Evolutionary conservation across 2,329 filamentous ascomycete species (phyloP).

Genomic region (Hypocreales sp.): DNA sequence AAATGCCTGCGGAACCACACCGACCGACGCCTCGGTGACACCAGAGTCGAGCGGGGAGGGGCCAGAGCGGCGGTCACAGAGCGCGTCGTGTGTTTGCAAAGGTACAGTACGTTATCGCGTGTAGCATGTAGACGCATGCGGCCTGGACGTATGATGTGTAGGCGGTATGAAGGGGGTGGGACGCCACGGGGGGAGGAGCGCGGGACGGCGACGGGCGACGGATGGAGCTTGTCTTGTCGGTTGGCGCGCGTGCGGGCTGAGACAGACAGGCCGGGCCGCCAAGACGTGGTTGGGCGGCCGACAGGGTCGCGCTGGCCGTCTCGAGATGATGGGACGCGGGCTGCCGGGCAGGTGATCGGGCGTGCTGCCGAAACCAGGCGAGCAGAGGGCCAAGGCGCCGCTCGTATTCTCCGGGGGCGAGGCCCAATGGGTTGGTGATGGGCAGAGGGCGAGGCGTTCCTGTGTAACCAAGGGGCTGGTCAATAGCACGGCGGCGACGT

Average conservation of each 20-base stretch:
- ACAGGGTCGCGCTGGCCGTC: slow-evolving; percentile 1
- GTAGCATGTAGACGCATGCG: not conserved
- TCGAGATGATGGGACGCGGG: slow-evolving; percentile 9
- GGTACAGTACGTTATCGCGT: too few relatives aligned
- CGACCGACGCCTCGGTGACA: slow-evolving; percentile 14
- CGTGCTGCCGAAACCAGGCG: slow-evolving; percentile 8
- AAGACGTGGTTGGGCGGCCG: slow-evolving; percentile 1
- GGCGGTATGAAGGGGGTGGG: not conserved
- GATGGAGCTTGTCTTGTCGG: slow-evolving; percentile 1
- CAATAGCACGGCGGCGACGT: slow-evolving; percentile 8
- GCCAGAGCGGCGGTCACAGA: slow-evolving; percentile 11
- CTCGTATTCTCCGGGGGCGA: slow-evolving; percentile 15
- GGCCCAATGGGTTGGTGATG: slow-evolving; percentile 11
- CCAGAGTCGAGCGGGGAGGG: slow-evolving; percentile 10
- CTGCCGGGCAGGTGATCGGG: slow-evolving; percentile 10
- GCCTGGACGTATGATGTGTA: not conserved
- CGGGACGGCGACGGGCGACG: not conserved
- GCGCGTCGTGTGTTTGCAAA: slow-evolving; percentile 10
- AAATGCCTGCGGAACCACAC: slow-evolving; percentile 18
- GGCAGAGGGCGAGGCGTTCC: slow-evolving; percentile 7
- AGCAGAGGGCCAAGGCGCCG: too few relatives aligned
- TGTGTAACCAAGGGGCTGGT: slow-evolving; percentile 11
- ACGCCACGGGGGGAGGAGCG: not conserved
- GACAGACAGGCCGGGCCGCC: slow-evolving; percentile 2
- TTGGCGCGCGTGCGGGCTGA: slow-evolving; percentile 3